Percentiles rank a stretch among this genome's conserved stretches.
These are phyloP conservation scores for Fusarium nurragi DNA, from an alignment of 2,329 filamentous ascomycete species.

Conservation along the genomic window DNA sequence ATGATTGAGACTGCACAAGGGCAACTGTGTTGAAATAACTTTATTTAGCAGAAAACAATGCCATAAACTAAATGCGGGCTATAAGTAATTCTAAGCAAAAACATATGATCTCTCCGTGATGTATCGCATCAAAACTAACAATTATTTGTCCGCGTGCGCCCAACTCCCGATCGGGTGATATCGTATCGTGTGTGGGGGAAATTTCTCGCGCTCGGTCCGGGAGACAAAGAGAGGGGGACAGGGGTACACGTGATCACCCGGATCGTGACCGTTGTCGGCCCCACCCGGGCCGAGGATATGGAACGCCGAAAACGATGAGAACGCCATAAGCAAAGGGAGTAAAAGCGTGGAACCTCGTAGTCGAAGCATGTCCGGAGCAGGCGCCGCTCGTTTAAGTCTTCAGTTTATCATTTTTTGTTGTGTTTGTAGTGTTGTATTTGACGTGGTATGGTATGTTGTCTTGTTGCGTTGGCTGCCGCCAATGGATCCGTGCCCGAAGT, in stretches of 20 bases:
- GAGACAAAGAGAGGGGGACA: background rate
- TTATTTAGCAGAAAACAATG: slow-evolving; percentile 22
- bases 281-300: slow-evolving; percentile 25
- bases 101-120: slow-evolving; percentile 1
- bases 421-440: background rate
- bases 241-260: slow-evolving; percentile 33
- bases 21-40: background rate
- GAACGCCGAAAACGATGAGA: slow-evolving; percentile 29
- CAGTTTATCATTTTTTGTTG: background rate
- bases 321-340: slow-evolving; percentile 17
- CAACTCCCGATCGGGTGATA: slow-evolving; percentile 17
- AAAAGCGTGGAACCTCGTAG: slow-evolving; percentile 8
- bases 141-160: background rate
- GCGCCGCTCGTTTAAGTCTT: background rate
- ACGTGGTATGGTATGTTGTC: background rate
- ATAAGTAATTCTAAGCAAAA: slow-evolving; percentile 26
- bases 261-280: slow-evolving; percentile 28
- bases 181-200: background rate
- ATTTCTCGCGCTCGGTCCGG: background rate
- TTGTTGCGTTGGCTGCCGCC: slow-evolving; percentile 7
- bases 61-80: slow-evolving; percentile 21
- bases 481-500: slow-evolving; percentile 25
- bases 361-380: background rate
- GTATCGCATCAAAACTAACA: slow-evolving; percentile 6
- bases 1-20: background rate